phyloP scores from a whole-genome alignment of 1,139 yeast genomes.

The Taphrina flavorubra region DNA sequence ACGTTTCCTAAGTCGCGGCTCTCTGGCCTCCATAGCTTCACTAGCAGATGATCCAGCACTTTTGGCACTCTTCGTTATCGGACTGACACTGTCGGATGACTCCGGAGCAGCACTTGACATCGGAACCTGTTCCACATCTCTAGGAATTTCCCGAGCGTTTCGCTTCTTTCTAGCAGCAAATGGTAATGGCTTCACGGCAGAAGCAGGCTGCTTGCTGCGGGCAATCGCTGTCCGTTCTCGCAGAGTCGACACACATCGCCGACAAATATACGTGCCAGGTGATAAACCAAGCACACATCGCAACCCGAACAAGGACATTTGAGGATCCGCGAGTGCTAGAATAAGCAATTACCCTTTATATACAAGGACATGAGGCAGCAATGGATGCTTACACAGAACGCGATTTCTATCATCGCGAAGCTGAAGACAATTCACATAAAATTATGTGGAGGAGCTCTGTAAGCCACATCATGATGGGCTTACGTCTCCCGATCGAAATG shows the following conservation, averaged over 20 bases:
- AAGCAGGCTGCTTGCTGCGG: background rate
- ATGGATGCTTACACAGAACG: background rate
- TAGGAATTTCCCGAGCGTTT: background rate
- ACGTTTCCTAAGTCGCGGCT: background rate
- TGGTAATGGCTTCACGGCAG: background rate
- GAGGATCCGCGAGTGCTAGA: background rate
- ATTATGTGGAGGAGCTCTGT: slow-evolving; percentile 15
- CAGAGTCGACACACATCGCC: slow-evolving; percentile 13
- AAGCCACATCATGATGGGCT: background rate
- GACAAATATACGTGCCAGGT: background rate
- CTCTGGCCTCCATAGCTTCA: background rate
- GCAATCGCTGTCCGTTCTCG: slow-evolving; percentile 5
- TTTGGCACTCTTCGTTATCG: too few relatives aligned
- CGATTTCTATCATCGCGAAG: background rate
- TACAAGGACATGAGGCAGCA: background rate
- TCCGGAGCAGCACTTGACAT: too few relatives aligned
- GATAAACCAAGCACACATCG: background rate
- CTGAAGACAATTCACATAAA: slow-evolving; percentile 2
- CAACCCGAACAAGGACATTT: background rate
- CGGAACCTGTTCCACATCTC: too few relatives aligned
- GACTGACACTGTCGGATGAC: too few relatives aligned
- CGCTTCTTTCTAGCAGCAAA: background rate
- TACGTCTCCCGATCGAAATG: background rate
- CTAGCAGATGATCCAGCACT: background rate
- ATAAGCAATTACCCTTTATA: too few relatives aligned